phyloP scores from a whole-genome alignment of 768 basidiomycete genomes.

The Amanita muscaria region DNA sequence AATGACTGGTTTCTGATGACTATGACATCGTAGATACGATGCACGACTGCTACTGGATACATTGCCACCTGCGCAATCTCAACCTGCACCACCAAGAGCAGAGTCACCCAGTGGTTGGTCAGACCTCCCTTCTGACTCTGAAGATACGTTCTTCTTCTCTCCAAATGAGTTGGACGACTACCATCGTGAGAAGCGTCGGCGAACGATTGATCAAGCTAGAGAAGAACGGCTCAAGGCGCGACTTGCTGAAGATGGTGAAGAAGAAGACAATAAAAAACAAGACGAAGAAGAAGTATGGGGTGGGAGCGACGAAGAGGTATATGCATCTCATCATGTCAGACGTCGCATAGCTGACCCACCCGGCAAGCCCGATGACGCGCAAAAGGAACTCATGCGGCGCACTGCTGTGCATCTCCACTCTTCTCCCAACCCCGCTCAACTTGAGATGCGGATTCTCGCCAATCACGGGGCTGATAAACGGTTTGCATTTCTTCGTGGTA shows the following conservation, averaged over 20 bases:
- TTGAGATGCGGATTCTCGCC: constrained; percentile 84
- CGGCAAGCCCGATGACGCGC: constrained; percentile 58
- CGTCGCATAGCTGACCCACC: too few species aligned
- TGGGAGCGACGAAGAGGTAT: constrained; percentile 63
- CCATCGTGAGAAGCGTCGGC: constrained; percentile 57
- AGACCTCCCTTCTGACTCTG: constrained; percentile 75
- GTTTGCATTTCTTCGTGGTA: constrained; percentile 75
- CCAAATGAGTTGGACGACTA: constrained; percentile 60
- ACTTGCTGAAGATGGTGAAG: constrained; percentile 32
- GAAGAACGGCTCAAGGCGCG: constrained; percentile 62
- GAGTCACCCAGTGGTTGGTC: constrained; percentile 66
- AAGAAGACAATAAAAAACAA: constrained; percentile 19
- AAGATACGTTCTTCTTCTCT: constrained; percentile 78
- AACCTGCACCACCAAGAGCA: constrained; percentile 12
- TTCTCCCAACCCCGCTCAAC: constrained; percentile 70
- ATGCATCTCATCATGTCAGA: constrained; percentile 7
- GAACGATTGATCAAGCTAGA: constrained; percentile 46
- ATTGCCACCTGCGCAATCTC: constrained; percentile 19
- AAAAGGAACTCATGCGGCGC: constrained; percentile 60
- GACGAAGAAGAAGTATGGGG: constrained; percentile 56
- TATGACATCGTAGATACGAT: constrained; percentile 55
- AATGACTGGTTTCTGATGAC: constrained; percentile 13
- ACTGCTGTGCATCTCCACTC: constrained; percentile 62
- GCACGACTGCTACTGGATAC: constrained; percentile 65
- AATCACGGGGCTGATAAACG: constrained; percentile 73